A percentile compares a stretch with the other conserved stretches of the same genome.
Evolutionary conservation across 108 stramenopile genomes (phyloP).

Genomic region (Pseudonitzschia delicatissima): DNA sequence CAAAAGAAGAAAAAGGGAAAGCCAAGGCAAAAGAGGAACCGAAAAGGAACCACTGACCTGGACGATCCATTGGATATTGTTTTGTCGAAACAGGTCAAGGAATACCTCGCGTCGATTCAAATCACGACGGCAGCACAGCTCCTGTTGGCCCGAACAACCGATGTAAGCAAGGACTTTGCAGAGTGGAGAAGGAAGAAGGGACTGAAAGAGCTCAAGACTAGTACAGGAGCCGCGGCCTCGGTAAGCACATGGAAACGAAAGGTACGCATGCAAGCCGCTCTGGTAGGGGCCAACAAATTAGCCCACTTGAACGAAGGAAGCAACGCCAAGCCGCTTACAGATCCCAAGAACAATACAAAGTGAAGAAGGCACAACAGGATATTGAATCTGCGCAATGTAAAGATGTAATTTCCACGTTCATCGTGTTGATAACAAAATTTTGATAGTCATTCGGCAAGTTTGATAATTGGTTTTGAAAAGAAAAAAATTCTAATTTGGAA

Average conservation of each 20-base stretch:
- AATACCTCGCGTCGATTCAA: slow-evolving; percentile 5
- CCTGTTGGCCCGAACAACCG: neutral
- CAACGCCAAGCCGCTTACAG: slow-evolving; percentile 4
- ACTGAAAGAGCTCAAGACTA: neutral
- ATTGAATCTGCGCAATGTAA: too few species aligned
- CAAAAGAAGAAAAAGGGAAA: neutral
- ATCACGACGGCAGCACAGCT: slow-evolving; percentile 12
- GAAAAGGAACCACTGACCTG: too few species aligned
- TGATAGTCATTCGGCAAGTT: too few species aligned
- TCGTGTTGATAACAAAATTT: too few species aligned
- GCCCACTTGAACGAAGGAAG: neutral
- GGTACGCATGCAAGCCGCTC: neutral
- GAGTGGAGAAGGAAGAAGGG: slow-evolving; percentile 1
- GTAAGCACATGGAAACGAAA: neutral
- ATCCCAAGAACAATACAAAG: too few species aligned
- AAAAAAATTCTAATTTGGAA: neutral
- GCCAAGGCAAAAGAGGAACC: too few species aligned
- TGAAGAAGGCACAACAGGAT: too few species aligned
- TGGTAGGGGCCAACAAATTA: neutral
- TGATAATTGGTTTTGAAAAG: neutral
- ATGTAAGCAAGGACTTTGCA: neutral
- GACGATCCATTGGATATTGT: slow-evolving; percentile 1
- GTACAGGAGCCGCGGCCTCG: neutral
- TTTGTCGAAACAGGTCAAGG: neutral
- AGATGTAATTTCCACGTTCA: too few species aligned